These are phyloP conservation scores for Leishmania gerbilli DNA, from an alignment of 208 protist species.

Conservation along the genomic window DNA sequence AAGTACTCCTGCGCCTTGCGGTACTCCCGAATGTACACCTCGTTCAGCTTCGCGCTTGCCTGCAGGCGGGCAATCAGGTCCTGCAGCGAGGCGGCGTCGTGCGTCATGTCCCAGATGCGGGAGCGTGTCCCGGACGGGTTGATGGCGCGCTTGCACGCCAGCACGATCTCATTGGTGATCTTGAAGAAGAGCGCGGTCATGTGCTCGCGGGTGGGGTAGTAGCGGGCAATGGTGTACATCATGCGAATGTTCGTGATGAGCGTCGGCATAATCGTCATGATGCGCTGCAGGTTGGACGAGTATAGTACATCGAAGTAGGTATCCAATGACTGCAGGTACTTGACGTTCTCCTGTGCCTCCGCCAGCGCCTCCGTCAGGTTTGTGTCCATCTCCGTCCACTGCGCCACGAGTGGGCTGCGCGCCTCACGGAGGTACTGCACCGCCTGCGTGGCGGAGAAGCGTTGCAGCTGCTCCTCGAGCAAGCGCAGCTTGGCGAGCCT, in stretches of 20 bases:
- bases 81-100: conserved; percentile 67
- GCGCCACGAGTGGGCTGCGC: conserved; percentile 72
- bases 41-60: conserved; percentile 90
- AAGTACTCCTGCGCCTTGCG: conserved; percentile 90
- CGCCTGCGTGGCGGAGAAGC: conserved; percentile 70
- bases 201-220: conserved; percentile 94
- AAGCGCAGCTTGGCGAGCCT: conserved; percentile 92
- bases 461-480: conserved; percentile 91
- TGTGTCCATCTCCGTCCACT: conserved; percentile 92
- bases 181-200: conserved; percentile 98
- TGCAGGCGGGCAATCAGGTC: conserved; percentile 86
- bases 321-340: conserved; percentile 96
- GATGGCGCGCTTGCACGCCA: conserved; percentile 93
- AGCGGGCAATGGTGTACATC: conserved; percentile 97
- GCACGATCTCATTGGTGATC: conserved; percentile 97
- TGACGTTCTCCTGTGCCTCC: conserved; percentile 98
- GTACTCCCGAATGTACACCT: conserved; percentile 94
- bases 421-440: conserved; percentile 92
- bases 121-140: conserved; percentile 83
- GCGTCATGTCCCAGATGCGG: conserved; percentile 93
- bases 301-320: conserved; percentile 98
- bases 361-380: conserved; percentile 94
- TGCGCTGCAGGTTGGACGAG: conserved; percentile 87
- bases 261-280: conserved; percentile 94
- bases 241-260: conserved; percentile 97